Conservation (phyloP, 208 protist genomes). For the Angomonas deanei region DNA sequence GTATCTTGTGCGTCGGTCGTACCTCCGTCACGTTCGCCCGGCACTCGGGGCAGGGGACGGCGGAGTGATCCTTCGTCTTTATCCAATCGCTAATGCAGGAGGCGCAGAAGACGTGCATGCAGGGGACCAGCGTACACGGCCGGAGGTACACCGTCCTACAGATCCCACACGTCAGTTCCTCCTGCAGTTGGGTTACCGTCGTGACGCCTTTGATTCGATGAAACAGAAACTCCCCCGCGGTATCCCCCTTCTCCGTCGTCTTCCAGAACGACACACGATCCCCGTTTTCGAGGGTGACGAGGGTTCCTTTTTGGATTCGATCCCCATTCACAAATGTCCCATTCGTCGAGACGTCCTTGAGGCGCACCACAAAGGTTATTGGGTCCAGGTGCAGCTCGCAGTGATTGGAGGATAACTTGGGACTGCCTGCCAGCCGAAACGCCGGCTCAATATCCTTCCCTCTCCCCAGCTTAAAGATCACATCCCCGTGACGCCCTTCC, state of each 20-base stretch:
- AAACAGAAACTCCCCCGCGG: constrained; percentile 44
- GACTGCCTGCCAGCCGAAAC: constrained; percentile 42
- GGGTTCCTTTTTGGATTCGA: constrained; percentile 34
- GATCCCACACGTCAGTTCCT: constrained; percentile 76
- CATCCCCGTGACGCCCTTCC: constrained; percentile 7
- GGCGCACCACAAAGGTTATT: constrained; percentile 35
- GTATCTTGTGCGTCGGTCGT: constrained; percentile 74
- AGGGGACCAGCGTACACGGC: constrained; percentile 75
- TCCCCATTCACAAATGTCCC: constrained; percentile 70
- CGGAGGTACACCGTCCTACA: constrained; percentile 65
- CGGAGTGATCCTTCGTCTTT: neutral
- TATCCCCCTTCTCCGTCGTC: constrained; percentile 17
- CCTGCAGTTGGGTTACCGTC: constrained; percentile 23
- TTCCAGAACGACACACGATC: constrained; percentile 45
- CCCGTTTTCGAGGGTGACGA: constrained; percentile 40
- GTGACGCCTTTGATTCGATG: constrained; percentile 44
- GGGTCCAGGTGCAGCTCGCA: constrained; percentile 62
- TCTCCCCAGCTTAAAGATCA: constrained; percentile 40
- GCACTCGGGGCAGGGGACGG: constrained; percentile 66
- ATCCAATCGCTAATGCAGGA: constrained; percentile 75
- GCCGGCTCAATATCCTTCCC: constrained; percentile 54
- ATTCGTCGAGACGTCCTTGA: constrained; percentile 74
- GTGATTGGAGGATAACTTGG: constrained; percentile 60
- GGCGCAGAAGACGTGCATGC: constrained; percentile 87
- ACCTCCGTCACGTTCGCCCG: constrained; percentile 39